Evolutionary conservation across 345 rosid species (phyloP).

Genomic region (Hibiscus mutabilis): DNA sequence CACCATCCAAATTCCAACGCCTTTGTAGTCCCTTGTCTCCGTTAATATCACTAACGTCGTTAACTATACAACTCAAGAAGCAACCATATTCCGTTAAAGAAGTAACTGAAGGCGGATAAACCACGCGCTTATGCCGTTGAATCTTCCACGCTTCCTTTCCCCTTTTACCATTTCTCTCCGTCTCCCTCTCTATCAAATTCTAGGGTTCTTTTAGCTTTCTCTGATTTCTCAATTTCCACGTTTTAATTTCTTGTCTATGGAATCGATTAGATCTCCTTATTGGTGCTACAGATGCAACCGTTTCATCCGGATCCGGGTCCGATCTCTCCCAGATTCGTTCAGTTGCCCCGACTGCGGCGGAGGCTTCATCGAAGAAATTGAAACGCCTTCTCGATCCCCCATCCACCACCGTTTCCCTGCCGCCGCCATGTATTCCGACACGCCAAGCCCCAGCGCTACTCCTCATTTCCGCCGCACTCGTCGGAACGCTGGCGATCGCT

Average conservation of each 20-base stretch:
- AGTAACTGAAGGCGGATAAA: slow-evolving; percentile 9
- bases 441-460: slow-evolving; percentile 12
- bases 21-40: too few relatives aligned
- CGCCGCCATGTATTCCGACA: slow-evolving; percentile 21
- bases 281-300: slow-evolving; percentile 63
- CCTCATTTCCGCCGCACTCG: slow-evolving; percentile 33
- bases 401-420: slow-evolving; percentile 22
- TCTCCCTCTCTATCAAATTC: neutral
- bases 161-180: slow-evolving; percentile 3
- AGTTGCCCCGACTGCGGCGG: slow-evolving; percentile 46
- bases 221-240: neutral
- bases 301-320: slow-evolving; percentile 16
- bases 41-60: slow-evolving; percentile 8
- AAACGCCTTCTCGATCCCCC: slow-evolving; percentile 25
- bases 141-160: neutral
- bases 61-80: neutral
- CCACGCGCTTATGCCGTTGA: slow-evolving; percentile 20
- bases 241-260: slow-evolving; percentile 18
- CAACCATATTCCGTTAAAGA: neutral
- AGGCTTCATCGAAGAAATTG: slow-evolving; percentile 50
- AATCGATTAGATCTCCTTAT: slow-evolving; percentile 31
- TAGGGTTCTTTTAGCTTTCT: slow-evolving; percentile 14
- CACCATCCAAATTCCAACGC: too few relatives aligned
- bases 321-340: slow-evolving; percentile 22
- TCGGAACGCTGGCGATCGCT: slow-evolving; percentile 47